These are phyloP conservation scores for Neocatenulostroma microsporum DNA, from an alignment of 2,329 filamentous ascomycete genomes.

Conservation along the genomic window DNA sequence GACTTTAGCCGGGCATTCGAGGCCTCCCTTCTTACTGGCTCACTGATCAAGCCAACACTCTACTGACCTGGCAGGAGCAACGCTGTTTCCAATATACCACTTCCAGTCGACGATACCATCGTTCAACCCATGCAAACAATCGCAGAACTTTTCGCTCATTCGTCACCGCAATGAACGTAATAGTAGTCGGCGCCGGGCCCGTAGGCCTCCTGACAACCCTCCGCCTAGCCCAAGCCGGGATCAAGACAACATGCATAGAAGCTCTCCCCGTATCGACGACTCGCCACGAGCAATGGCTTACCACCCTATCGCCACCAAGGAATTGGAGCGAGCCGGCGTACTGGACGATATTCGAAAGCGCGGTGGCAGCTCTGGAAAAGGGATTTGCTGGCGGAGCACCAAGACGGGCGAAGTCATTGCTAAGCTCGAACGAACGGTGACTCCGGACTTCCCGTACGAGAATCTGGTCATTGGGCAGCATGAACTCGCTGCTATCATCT, in stretches of 20 bases:
- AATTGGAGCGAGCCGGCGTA: slow-evolving; percentile 27
- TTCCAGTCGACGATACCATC: too few relatives aligned
- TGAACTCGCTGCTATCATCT: slow-evolving; percentile 6
- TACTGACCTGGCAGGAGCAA: too few relatives aligned
- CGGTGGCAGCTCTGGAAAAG: slow-evolving; percentile 12
- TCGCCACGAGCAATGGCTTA: slow-evolving; percentile 34
- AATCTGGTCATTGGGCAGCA: slow-evolving; percentile 10
- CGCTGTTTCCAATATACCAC: too few relatives aligned
- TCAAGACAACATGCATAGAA: slow-evolving; percentile 30
- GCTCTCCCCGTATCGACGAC: slow-evolving; percentile 10
- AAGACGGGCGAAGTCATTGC: slow-evolving; percentile 9
- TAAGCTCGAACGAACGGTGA: slow-evolving; percentile 3
- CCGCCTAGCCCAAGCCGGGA: slow-evolving; percentile 29
- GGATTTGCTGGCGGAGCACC: slow-evolving; percentile 6
- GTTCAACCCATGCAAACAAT: too few relatives aligned
- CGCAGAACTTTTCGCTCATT: too few relatives aligned
- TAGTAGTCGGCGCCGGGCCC: slow-evolving; percentile 35
- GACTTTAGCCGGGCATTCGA: too few relatives aligned
- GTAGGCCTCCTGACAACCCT: slow-evolving; percentile 36
- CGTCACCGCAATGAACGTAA: slow-evolving; percentile 14
- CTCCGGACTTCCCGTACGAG: slow-evolving; percentile 9
- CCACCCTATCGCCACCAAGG: slow-evolving; percentile 30
- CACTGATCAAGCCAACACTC: too few relatives aligned
- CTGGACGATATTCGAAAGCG: slow-evolving; percentile 18
- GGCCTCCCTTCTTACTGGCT: too few relatives aligned